Percentiles rank a stretch among this genome's conserved stretches.
Conservation (phyloP, 2,329 filamentous ascomycete species). For the Aspergillus pseudoterreus region DNA sequence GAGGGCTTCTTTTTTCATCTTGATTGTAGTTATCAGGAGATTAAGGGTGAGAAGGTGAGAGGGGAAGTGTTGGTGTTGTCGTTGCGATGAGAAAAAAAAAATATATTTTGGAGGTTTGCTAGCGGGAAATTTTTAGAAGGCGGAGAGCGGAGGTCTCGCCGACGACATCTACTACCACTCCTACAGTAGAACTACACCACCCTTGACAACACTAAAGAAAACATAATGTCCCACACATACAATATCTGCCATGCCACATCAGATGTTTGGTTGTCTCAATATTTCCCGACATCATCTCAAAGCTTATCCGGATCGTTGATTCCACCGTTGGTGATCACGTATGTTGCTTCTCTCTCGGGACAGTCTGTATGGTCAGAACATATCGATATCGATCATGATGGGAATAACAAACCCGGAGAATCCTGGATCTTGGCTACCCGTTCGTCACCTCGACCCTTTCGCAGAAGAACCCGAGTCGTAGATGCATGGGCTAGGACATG, state of each 20-base stretch:
- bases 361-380: constrained; percentile 48
- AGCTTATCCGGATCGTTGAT: constrained; percentile 65
- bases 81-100: background rate
- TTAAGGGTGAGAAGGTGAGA: background rate
- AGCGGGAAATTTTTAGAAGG: constrained; percentile 20
- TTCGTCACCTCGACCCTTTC: constrained; percentile 67
- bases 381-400: background rate
- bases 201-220: background rate
- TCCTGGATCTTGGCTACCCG: constrained; percentile 67
- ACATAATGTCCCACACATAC: background rate
- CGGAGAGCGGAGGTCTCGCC: constrained; percentile 9
- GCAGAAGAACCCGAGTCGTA: constrained; percentile 61
- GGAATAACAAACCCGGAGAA: constrained; percentile 53
- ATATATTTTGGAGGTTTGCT: constrained; percentile 2
- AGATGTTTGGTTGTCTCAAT: too few species aligned
- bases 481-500: constrained; percentile 68
- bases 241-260: background rate
- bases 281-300: constrained; percentile 21
- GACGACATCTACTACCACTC: background rate
- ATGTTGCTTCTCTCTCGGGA: constrained; percentile 65
- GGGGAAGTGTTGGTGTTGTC: background rate
- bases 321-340: constrained; percentile 66
- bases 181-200: background rate
- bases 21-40: constrained; percentile 7
- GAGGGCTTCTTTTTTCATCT: constrained; percentile 35